phyloP scores from a whole-genome alignment of 129 eudicot species.

The Helichrysum umbraculigerum region DNA sequence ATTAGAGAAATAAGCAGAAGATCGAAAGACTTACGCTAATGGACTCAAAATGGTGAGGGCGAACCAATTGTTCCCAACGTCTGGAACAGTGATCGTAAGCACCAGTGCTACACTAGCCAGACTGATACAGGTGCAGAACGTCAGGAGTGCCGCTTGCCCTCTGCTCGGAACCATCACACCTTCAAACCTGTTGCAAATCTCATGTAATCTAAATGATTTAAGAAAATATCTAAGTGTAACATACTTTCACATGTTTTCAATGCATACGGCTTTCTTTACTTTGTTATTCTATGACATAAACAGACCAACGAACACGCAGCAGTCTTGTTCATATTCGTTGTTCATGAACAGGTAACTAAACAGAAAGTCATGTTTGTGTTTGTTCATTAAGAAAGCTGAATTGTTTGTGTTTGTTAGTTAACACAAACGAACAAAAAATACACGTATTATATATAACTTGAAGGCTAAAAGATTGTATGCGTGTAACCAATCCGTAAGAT shows the following conservation, averaged over 20 bases:
- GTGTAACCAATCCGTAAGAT: not conserved
- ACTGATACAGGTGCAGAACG: constrained; percentile 93
- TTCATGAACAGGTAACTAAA: too few relatives aligned
- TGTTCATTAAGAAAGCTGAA: too few relatives aligned
- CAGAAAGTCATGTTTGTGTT: too few relatives aligned
- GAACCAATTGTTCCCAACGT: constrained; percentile 83
- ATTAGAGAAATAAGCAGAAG: not conserved
- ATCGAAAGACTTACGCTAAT: constrained; percentile 56
- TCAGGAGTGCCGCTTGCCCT: constrained; percentile 84
- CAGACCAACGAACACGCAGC: not conserved
- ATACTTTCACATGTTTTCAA: not conserved
- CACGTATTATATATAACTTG: not conserved
- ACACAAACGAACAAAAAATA: not conserved
- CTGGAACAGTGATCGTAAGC: constrained; percentile 79
- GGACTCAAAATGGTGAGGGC: constrained; percentile 71
- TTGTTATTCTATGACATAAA: too few relatives aligned
- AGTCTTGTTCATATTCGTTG: not conserved
- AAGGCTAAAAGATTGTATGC: not conserved
- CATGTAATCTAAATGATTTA: not conserved
- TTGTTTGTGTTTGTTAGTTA: not conserved
- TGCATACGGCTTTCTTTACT: not conserved
- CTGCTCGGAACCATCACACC: constrained; percentile 94
- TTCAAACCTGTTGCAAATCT: constrained; percentile 52
- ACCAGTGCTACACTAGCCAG: constrained; percentile 89
- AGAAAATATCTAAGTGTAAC: not conserved